A percentile compares a stretch with the other conserved stretches of the same genome.
These are phyloP conservation scores for Kluyveromyces wickerhamii DNA, from an alignment of 805 yeast species.

Conservation along the genomic window DNA sequence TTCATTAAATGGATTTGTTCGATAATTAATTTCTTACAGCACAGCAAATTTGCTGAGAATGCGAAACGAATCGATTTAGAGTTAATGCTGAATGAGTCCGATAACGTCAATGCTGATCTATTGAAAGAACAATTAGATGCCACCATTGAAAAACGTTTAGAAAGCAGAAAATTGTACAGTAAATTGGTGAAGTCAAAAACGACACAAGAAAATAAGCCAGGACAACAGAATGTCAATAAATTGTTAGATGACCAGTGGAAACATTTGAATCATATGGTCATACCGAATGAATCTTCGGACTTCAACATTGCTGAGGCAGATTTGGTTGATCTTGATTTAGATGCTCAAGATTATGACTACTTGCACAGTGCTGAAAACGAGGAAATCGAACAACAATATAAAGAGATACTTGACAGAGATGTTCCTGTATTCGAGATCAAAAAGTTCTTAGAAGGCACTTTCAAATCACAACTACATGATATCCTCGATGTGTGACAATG, in stretches of 20 bases:
- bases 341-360: constrained; percentile 22
- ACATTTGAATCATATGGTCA: constrained; percentile 35
- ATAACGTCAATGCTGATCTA: constrained; percentile 20
- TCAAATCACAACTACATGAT: constrained; percentile 11
- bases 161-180: constrained; percentile 29
- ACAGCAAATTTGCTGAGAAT: constrained; percentile 41
- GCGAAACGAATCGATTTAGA: constrained; percentile 40
- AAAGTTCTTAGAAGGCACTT: constrained; percentile 21
- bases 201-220: constrained; percentile 16
- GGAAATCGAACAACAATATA: constrained; percentile 25
- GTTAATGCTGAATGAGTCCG: constrained; percentile 23
- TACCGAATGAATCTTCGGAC: constrained; percentile 36
- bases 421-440: constrained; percentile 21
- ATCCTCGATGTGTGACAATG: constrained; percentile 6
- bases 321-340: constrained; percentile 35
- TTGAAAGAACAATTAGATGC: constrained; percentile 34
- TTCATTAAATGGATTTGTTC: constrained; percentile 67
- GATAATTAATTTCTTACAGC: constrained; percentile 54
- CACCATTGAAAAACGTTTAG: constrained; percentile 31
- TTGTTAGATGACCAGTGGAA: constrained; percentile 36
- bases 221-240: constrained; percentile 16
- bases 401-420: constrained; percentile 17
- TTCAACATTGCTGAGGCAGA: constrained; percentile 45
- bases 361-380: constrained; percentile 16
- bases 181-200: constrained; percentile 20